Evolutionary conservation across 176 grass and related monocot genomes (phyloP), one percentile per base, ranked within the genome.

Genomic region (Zea mays): DNA sequence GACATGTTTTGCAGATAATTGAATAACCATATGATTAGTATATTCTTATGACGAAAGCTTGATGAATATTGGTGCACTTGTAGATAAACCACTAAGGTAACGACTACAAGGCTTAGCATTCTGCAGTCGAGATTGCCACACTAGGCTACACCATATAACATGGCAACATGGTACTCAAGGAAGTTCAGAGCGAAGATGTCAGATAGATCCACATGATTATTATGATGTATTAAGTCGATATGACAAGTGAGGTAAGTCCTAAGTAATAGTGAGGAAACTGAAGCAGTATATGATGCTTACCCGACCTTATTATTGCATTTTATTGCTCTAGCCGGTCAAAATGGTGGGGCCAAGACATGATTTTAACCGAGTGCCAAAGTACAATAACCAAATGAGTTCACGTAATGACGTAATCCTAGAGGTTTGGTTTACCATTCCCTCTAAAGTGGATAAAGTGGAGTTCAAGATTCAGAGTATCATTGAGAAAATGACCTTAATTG

Each of bases 401-500:
- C 43, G 12, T 46, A 51, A 47, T 68, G 11, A 58, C 43, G 12
- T 46, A 51, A 47, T 79, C 78, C 11, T 62, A 56, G 50, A 62
- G 45, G 16, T 36, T 71, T 20, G 19, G 57, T 50, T 47, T 63
- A 71, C n/a, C 39, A 45, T 75, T 82, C n/a, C 16, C 39, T 8
- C n/a, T 65, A 76, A 35, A 79, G 27, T 76, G n/a, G 41, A 65
- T 65, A 76, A 35, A 79, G 17, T 76, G n/a, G 41, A 65, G 57
- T 84, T 88, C 44, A 78, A 17, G 42, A 37, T 67, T 49, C 46
- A 44, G 4, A 57, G 55, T 70, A 71, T 44, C 8, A 2, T 58
- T 71, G 51, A 71, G 10, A 71, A 64, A 76, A 43, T 77, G 75
- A 92, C 87, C 93, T 92, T 86, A 66, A 84, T 92, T 79, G 81